Percentiles rank a stretch among this genome's conserved stretches.
Evolutionary conservation across 352 stramenopile species (phyloP).

Genomic region (Globisporangium acanthophoron): DNA sequence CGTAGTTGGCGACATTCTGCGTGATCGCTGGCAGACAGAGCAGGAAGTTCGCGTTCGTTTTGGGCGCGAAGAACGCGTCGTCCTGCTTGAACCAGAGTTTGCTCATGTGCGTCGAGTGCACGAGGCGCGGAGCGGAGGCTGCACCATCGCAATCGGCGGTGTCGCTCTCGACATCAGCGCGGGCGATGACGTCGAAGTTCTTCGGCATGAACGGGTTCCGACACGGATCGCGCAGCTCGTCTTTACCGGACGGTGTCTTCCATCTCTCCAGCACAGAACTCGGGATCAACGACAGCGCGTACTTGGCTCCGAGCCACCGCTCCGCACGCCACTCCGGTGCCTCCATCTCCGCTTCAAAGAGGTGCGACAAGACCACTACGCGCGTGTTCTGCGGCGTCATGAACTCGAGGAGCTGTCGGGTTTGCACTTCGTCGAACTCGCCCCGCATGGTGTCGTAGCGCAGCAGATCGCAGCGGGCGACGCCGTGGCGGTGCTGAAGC

Average conservation of each 20-base stretch:
- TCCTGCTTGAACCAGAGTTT: slow-evolving; percentile 81
- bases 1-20: slow-evolving; percentile 30
- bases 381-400: slow-evolving; percentile 58
- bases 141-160: neutral
- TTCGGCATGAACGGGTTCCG: slow-evolving; percentile 70
- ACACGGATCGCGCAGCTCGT: slow-evolving; percentile 15
- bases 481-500: slow-evolving; percentile 39
- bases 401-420: slow-evolving; percentile 21
- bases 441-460: slow-evolving; percentile 52
- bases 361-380: slow-evolving; percentile 48
- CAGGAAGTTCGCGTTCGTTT: slow-evolving; percentile 62
- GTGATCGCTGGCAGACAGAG: slow-evolving; percentile 49
- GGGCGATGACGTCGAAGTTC: slow-evolving; percentile 42
- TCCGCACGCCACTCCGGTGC: slow-evolving; percentile 18
- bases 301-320: slow-evolving; percentile 59
- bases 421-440: slow-evolving; percentile 28
- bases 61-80: slow-evolving; percentile 53
- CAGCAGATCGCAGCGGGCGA: slow-evolving; percentile 45
- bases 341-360: slow-evolving; percentile 23
- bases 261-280: slow-evolving; percentile 20
- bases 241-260: slow-evolving; percentile 1
- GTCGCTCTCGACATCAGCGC: neutral
- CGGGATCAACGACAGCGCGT: slow-evolving; percentile 32
- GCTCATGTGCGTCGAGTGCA: slow-evolving; percentile 25
- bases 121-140: slow-evolving; percentile 25